Base-by-base conservation (phyloP, 148 eudicot species). In the Polygonum maritimum region DNA sequence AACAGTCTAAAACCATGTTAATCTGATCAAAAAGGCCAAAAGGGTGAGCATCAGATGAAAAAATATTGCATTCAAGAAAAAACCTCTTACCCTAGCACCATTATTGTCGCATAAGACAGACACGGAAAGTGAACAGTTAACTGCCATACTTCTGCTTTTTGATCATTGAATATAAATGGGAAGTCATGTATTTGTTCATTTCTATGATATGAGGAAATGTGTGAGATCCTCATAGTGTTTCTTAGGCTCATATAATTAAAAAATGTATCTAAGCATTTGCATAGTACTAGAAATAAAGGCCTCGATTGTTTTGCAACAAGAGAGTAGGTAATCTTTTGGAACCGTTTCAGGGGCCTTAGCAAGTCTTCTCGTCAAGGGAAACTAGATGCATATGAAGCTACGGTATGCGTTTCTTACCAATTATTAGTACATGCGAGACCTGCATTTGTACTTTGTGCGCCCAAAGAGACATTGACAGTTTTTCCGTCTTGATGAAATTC, bases 41-140 rank as follows among this genome's bases (percentile, higher is more conserved):
- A 26, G 31, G 31, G 31, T 41, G 52, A 63, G 69, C 75, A 78
- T 55, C 60, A 82, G 51, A 48, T 21, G 49, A 36, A 16, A 75
- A 5, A 7, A 75, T 3, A 21, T 15, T 67, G 11, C 74, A 44
- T n/a, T 38, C 38, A 45, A 31, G 75, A 45, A 74, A 48, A 38
- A 73, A 75, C 62, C 62, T 79, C 92, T 76, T 78, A 90, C 98
- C 82, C 84, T 84, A 76, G 89, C 47, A 78, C 84, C 81, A 39
- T 79, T 83, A 67, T 78, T 67, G 80, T 91, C 88, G 77, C 98
- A 94, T 41, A 90, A 78, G 73, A 94, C 86, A 78, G 97, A 87
- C 48, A 94, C 98, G 31, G 89, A 80, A 71, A 94, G 88, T 41
- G 98, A 94, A 76, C 98, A 94, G 84, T 94, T 90, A 63, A 13